A percentile compares a stretch with the other conserved stretches of the same genome.
These are phyloP conservation scores for Prosopis cineraria DNA, from an alignment of 306 rosid species.

Conservation along the genomic window DNA sequence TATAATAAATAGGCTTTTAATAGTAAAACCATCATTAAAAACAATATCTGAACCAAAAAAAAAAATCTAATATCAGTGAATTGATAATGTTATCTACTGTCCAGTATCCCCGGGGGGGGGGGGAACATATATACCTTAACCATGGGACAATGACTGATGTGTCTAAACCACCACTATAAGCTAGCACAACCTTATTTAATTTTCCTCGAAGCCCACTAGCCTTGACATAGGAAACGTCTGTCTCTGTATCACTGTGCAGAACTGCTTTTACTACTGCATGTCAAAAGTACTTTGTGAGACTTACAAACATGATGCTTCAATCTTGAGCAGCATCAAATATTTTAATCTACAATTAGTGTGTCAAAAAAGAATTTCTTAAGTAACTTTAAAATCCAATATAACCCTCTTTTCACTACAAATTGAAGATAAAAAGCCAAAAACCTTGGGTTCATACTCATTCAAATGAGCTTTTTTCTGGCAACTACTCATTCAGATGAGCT, in stretches of 20 bases:
- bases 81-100: neutral
- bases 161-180: constrained; percentile 97
- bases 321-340: constrained; percentile 15
- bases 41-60: neutral
- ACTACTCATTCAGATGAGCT: neutral
- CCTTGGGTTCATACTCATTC: neutral
- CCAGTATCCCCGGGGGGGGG: neutral
- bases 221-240: constrained; percentile 42
- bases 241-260: constrained; percentile 42
- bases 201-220: constrained; percentile 74
- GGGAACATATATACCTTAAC: constrained; percentile 58
- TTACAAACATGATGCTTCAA: constrained; percentile 14
- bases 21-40: neutral
- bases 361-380: neutral
- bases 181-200: constrained; percentile 86
- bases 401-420: neutral
- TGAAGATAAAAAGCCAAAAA: neutral
- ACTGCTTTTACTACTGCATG: constrained; percentile 61
- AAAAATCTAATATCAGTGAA: neutral
- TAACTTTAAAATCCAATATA: neutral
- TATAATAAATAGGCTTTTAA: neutral
- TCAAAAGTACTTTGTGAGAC: constrained; percentile 20
- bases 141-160: constrained; percentile 99
- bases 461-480: too few relatives aligned
- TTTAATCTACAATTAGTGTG: neutral